Base-by-base conservation (phyloP, 225 moss, liverwort and hornwort genomes). In the Takakia lepidozioides region DNA sequence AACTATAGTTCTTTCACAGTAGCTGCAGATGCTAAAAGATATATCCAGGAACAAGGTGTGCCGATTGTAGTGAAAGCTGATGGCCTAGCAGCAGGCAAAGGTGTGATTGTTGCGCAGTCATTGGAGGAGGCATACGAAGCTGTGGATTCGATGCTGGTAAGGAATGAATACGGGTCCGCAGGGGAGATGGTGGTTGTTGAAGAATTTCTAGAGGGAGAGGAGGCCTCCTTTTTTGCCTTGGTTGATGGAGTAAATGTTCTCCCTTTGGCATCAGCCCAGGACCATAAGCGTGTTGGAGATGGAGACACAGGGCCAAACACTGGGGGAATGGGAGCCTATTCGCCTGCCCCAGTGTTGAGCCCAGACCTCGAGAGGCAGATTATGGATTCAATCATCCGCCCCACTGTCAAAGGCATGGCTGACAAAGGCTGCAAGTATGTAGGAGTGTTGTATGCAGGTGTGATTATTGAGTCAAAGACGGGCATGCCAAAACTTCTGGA, bases 131-230 rank as follows among this genome's bases (percentile, higher is more conserved):
- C 93, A 17, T 82, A 60, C 38, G 74, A 82, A 6, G 89, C 93
- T 3, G 89, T 93, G 61, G 89, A 93, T 11, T 69, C 84, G 21
- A 89, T 93, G 74, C 56, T 95, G 46, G 69, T 86, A 46, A 69
- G 71, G 4, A 78, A 72, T 38, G 63, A 73, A 15, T 95, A 82
- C 37, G 86, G 93, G 13, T 81, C 81, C 3, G 89, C 93, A 10
- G 86, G 93, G 13, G 84, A 81, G 0, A 21, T 82, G 54, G 67
- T 95, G 11, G 74, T 95, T 41, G 76, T 95, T 50, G 93, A 95
- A 55, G 93, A 95, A 59, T 95, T 89, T 69, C 74, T 95, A n/a
- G 93, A 95, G 3, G 89, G 93, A 10, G 93, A 95, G 65, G 89
- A 93, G 65, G 93, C 78, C 10, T 93, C 89, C 5, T 93, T 86